These are phyloP conservation scores for Lasiodiplodia hormozganensis DNA, from an alignment of 2,329 filamentous ascomycete species.

Conservation along the genomic window DNA sequence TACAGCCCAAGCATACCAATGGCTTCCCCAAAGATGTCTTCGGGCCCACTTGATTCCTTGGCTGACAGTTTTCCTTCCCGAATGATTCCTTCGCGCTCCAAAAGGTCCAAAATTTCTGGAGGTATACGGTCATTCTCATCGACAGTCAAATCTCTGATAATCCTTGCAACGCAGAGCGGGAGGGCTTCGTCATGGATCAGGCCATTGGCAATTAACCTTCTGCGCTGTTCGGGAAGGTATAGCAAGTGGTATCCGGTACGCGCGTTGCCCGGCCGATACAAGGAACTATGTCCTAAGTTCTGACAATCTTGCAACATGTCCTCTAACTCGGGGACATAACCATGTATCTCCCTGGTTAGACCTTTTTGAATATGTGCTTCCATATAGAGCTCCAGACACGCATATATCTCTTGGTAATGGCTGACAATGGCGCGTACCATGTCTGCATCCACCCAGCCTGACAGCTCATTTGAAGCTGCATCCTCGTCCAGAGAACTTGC, in stretches of 20 bases:
- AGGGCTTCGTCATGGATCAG: background rate
- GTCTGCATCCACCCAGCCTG: too few relatives aligned
- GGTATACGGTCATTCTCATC: background rate
- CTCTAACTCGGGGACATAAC: background rate
- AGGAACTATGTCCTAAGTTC: too few relatives aligned
- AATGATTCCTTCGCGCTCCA: background rate
- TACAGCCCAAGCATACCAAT: background rate
- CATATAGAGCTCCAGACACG: background rate
- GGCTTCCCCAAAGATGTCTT: background rate
- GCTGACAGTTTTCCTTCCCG: background rate
- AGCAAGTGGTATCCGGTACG: rapidly evolving
- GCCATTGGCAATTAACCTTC: rapidly evolving
- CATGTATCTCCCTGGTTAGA: background rate
- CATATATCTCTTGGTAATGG: background rate
- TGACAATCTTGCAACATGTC: background rate
- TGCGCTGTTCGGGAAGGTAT: rapidly evolving
- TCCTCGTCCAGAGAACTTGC: too few relatives aligned
- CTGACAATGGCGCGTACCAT: background rate
- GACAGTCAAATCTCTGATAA: background rate
- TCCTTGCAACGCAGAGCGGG: background rate
- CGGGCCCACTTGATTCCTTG: background rate
- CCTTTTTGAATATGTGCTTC: background rate
- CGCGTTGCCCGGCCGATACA: too few relatives aligned
- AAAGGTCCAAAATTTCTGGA: background rate
- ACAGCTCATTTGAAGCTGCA: too few relatives aligned